Percentiles rank a stretch among this genome's conserved stretches.
Conservation (phyloP, 148 eudicot species). For the Cornus kousa region DNA sequence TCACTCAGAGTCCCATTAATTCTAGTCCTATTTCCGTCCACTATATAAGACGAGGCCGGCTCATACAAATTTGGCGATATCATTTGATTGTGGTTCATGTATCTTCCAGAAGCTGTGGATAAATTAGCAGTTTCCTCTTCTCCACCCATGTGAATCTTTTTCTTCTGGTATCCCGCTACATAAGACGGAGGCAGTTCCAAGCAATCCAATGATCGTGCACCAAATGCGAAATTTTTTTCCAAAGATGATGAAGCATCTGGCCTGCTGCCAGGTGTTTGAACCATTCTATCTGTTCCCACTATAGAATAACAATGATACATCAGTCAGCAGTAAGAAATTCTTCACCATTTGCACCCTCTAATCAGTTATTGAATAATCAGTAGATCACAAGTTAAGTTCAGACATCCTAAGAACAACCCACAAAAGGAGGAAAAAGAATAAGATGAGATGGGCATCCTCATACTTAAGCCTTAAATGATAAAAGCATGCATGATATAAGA, state of each 20-base stretch:
- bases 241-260: constrained; percentile 27
- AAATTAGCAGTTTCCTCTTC: constrained; percentile 30
- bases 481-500: too few species aligned
- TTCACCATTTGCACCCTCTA: too few species aligned
- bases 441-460: too few species aligned
- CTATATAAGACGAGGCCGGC: constrained; percentile 19
- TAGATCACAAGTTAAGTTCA: too few species aligned
- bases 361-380: too few species aligned
- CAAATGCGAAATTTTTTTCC: constrained; percentile 38
- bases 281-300: not conserved
- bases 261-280: constrained; percentile 1
- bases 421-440: too few species aligned
- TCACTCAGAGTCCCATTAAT: constrained; percentile 37
- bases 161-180: constrained; percentile 23
- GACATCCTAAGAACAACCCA: too few species aligned
- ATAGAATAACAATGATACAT: not conserved
- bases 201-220: constrained; percentile 27
- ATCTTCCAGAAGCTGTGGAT: constrained; percentile 22
- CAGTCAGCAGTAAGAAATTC: not conserved
- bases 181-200: constrained; percentile 28
- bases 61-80: constrained; percentile 28
- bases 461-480: too few species aligned
- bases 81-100: constrained; percentile 26
- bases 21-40: constrained; percentile 29
- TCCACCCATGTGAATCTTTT: constrained; percentile 22